These are phyloP conservation scores for Cladophialophora yegresii DNA, from an alignment of 2,329 filamentous ascomycete species.

Conservation along the genomic window DNA sequence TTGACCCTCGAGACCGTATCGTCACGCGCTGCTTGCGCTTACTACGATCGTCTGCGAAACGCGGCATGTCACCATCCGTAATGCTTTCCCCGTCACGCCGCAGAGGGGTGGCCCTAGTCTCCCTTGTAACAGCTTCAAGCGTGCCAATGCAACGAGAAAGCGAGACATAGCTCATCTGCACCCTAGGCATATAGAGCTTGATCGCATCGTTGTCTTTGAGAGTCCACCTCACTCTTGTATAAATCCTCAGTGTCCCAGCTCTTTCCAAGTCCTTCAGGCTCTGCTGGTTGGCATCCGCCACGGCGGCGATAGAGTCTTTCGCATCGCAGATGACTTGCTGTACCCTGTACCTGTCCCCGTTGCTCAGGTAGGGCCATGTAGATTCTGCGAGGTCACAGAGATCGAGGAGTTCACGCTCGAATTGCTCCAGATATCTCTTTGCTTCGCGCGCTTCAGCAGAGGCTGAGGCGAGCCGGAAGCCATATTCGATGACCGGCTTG, in stretches of 20 bases:
- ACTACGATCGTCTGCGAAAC: too few relatives aligned
- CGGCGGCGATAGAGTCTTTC: not conserved
- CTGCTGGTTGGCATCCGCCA: not conserved
- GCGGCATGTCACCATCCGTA: too few relatives aligned
- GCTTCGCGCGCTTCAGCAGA: not conserved
- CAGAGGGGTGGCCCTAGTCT: not conserved
- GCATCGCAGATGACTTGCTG: not conserved
- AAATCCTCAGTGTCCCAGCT: not conserved
- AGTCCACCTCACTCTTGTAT: not conserved
- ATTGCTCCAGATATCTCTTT: not conserved
- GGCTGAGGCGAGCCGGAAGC: not conserved
- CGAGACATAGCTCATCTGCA: not conserved
- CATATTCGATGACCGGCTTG: not conserved
- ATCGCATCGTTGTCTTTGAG: not conserved
- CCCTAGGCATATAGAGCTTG: not conserved
- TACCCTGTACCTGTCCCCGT: not conserved
- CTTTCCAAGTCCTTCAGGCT: not conserved
- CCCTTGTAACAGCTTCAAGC: not conserved
- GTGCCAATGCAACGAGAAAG: not conserved
- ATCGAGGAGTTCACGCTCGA: not conserved
- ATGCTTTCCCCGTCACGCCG: too few relatives aligned
- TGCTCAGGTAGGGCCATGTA: not conserved
- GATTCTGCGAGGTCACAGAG: not conserved
- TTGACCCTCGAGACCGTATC: too few relatives aligned
- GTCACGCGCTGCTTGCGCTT: too few relatives aligned